phyloP scores from a whole-genome alignment of 805 yeast genomes.

The Lachancea thermotolerans region DNA sequence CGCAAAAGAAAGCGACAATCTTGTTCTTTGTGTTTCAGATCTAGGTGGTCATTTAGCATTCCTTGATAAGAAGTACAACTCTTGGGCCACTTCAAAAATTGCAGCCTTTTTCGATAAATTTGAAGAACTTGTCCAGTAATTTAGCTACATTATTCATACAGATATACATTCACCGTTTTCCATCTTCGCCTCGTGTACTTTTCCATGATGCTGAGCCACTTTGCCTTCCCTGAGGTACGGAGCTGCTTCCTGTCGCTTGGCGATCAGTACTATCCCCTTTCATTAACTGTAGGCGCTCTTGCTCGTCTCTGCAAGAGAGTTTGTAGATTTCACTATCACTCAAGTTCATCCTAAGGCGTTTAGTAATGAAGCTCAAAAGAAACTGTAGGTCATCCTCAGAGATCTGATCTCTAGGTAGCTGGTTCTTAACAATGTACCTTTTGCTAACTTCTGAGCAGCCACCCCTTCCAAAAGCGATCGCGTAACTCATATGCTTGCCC shows the following conservation, averaged over 20 bases:
- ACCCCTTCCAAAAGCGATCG: constrained; percentile 56
- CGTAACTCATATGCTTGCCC: constrained; percentile 92
- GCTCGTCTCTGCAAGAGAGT: constrained; percentile 26
- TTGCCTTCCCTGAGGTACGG: constrained; percentile 42
- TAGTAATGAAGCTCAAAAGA: constrained; percentile 35
- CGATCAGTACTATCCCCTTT: no score
- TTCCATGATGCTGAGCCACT: constrained; percentile 80
- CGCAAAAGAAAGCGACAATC: constrained; percentile 48
- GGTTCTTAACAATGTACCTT: constrained; percentile 50
- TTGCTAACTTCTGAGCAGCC: constrained; percentile 65
- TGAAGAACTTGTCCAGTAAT: constrained; percentile 25
- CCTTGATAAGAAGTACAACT: constrained; percentile 37
- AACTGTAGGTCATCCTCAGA: constrained; percentile 35
- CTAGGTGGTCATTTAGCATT: constrained; percentile 69
- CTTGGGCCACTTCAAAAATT: constrained; percentile 43
- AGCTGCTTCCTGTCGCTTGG: constrained; percentile 4
- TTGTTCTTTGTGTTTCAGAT: constrained; percentile 50
- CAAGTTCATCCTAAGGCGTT: constrained; percentile 26
- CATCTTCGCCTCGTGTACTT: constrained; percentile 69
- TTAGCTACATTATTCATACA: neutral
- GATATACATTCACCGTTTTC: constrained; percentile 26
- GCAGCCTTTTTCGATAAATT: constrained; percentile 37
- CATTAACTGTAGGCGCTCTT: constrained; percentile 31
- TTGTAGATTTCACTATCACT: constrained; percentile 34
- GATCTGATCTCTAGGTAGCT: constrained; percentile 42